Evolutionary conservation across 2,329 filamentous ascomycete genomes (phyloP), one percentile per base, ranked within the genome.

Genomic region (Colletotrichum musae): DNA sequence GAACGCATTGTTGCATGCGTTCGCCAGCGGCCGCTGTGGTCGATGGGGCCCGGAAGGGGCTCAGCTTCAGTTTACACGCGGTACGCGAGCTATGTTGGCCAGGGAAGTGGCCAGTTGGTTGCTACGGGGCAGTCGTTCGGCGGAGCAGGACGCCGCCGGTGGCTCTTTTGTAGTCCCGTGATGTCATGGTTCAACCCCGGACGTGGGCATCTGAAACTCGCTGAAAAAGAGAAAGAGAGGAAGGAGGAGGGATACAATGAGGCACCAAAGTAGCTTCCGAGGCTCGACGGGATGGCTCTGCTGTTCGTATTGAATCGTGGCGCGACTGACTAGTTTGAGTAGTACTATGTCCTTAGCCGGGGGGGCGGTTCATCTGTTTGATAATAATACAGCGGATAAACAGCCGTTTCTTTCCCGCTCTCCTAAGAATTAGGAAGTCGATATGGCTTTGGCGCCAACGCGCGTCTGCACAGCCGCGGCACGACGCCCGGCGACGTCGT

Each of bases 391-490:
- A 54, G 6, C 18, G 24, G 58, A 52, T 24, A 52, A 13, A 39
- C 21, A 60, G 18, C 9, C 16, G 9, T 51, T 39, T 39, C 45
- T 21, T 26, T 39, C 7, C 18, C 45, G 9, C 18, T 18, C 18
- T 13, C 41, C 21, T 51, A 18, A 15, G 28, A 3, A 9, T 28
- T 41, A 16, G 45, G 28, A 21, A n/a, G 47, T 15, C 45, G 24
- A 51, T 18, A 18, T 52, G 45, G 32, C 15, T n/a, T 58, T 47
- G 54, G 18, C 41, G 53, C 16, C 26, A n/a, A n/a, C 41, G 6
- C 21, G 18, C 21, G 47, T 70, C 48, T 16, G 63, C 47, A 74
- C 73, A 41, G 21, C 21, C 6, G 16, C 48, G 48, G 48, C 13
- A 52, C 7, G 15, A 28, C 48, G 21, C 21, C 3, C 7, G 24